These are phyloP conservation scores for Cryptomeria japonica DNA, from an alignment of 75 land plant genomes.

Conservation along the genomic window DNA sequence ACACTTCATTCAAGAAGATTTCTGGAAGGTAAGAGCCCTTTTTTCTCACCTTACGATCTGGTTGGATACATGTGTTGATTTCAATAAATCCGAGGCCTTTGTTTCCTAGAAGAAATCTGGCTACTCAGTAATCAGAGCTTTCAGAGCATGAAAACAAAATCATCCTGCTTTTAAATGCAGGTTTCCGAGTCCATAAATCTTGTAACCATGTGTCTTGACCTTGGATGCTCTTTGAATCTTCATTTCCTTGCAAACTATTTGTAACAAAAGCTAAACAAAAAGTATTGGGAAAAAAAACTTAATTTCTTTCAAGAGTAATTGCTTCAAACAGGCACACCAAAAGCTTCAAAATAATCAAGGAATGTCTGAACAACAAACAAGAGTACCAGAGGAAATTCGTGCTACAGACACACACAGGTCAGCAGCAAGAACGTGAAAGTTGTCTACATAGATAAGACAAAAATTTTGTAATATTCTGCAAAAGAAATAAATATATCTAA, in stretches of 20 bases:
- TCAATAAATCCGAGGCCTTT: constrained; percentile 52
- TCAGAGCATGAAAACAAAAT: constrained; percentile 66
- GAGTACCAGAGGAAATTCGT: not conserved
- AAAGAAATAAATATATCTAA: too few relatives aligned
- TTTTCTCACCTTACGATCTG: too few relatives aligned
- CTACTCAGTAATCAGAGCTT: constrained; percentile 50
- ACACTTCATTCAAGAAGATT: too few relatives aligned
- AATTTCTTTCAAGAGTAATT: too few relatives aligned
- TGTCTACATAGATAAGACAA: not conserved
- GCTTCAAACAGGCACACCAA: not conserved
- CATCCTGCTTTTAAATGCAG: constrained; percentile 60
- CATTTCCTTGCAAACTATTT: constrained; percentile 17
- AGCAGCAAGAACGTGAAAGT: not conserved
- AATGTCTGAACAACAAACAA: not conserved
- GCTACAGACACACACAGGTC: too few relatives aligned
- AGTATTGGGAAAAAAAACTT: too few relatives aligned
- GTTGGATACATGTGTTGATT: too few relatives aligned
- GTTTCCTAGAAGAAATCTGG: constrained; percentile 39
- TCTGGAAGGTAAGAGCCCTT: too few relatives aligned
- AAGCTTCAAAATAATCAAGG: not conserved
- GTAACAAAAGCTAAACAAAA: constrained; percentile 42
- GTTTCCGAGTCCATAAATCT: constrained; percentile 2
- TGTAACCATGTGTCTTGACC: not conserved
- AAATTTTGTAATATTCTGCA: not conserved
- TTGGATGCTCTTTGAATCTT: not conserved